Evolutionary conservation across 768 basidiomycete species (phyloP), one percentile per base, ranked within the genome.

Genomic region (Suillus weaverae): DNA sequence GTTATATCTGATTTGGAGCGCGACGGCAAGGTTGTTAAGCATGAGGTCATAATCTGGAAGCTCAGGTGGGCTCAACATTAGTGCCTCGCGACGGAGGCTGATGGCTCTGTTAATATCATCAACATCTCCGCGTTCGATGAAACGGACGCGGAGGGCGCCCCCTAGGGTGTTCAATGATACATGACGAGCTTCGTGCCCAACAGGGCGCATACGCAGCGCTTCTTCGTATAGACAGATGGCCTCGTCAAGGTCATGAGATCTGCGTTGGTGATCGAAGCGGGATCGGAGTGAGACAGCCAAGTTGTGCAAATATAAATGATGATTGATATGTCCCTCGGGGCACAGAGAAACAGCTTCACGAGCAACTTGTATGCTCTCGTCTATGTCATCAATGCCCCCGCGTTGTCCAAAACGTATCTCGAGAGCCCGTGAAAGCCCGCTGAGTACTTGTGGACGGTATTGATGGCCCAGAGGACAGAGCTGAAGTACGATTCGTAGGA

Each of bases 351-450:
- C 7, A 1, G 6, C 48, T 30, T 50, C 48, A 4, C 48, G 26
- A 30, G 7, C 1, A 30, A 7, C 1, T 16, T 9, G 7, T 30
- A 51, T 51, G 50, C 50, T 1, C 4, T 51, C 50, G 0, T 51
- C 50, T 51, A 51, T 1, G 9, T 51, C 14, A 16, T 30, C 50
- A 4, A 51, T 18, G 26, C 14, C 26, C 13, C 48, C 48, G 13
- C 6, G 1, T 26, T 16, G 22, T 14, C 0, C 0, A 50, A 26
- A 50, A 5, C 48, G 22, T 50, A 6, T 6, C 3, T 2, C 0
- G 13, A 50, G 14, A 30, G 26, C 13, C 5, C 2, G 6, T 16
- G 26, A 14, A 14, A 50, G 48, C 5, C 1, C 1, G 48, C 8
- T 1, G 14, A 50, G 26, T 26, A 26, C 14, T 0, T 6, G 3